Conservation (phyloP, 345 rosid genomes). For the Eucalyptus brandiana region DNA sequence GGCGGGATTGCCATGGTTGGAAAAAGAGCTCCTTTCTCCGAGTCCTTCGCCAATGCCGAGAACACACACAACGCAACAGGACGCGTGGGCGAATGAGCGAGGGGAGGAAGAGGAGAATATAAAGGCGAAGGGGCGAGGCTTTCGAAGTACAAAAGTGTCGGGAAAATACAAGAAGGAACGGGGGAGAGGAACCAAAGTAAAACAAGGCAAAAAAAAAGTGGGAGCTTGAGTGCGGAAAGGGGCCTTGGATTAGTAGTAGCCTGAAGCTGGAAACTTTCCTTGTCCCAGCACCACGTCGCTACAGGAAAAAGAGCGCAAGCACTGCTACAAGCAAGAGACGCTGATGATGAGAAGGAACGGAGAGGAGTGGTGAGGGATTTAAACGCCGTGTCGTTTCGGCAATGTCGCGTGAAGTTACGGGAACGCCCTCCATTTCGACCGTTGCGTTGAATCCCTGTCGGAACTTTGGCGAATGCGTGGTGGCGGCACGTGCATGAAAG, state of each 20-base stretch:
- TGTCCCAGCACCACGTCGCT: background rate
- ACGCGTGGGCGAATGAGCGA: background rate
- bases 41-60: background rate
- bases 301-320: background rate
- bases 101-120: background rate
- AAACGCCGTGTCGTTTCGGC: background rate
- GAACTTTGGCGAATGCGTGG: background rate
- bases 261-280: background rate
- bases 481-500: background rate
- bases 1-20: conserved; percentile 25
- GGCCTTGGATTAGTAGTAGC: too few relatives aligned
- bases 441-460: background rate
- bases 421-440: background rate
- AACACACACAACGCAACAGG: background rate
- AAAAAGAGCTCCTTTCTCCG: background rate
- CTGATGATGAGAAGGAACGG: background rate
- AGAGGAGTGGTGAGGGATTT: background rate
- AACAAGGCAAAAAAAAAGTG: background rate
- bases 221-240: too few relatives aligned
- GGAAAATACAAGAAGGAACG: background rate
- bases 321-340: background rate
- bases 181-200: background rate
- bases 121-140: background rate
- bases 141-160: background rate
- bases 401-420: background rate